A percentile compares a stretch with the other conserved stretches of the same genome.
Evolutionary conservation across 2,329 filamentous ascomycete species (phyloP).

Genomic region (Paecilomyces fulvus): DNA sequence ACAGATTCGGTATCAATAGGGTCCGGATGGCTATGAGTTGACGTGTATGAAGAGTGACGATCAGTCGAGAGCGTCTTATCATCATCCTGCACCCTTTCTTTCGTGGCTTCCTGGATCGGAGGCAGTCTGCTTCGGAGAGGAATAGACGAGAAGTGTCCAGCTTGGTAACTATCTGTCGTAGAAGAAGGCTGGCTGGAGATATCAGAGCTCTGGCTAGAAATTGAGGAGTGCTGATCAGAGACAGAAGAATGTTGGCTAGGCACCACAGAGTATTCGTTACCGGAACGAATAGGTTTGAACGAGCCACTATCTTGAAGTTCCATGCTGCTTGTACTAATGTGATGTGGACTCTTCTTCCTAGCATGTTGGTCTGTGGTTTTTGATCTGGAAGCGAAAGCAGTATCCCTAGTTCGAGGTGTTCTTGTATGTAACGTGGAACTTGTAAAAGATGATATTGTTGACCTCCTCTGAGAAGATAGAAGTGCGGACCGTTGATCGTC

Average conservation of each 20-base stretch:
- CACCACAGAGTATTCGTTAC: not conserved
- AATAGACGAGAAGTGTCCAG: not conserved
- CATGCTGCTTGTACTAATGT: not conserved
- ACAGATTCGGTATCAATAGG: not conserved
- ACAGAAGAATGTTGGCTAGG: not conserved
- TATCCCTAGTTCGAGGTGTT: not conserved
- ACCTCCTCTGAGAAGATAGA: not conserved
- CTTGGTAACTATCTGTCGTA: not conserved
- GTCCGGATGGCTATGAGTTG: not conserved
- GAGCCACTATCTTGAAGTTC: not conserved
- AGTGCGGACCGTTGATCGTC: not conserved
- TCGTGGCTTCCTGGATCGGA: constrained; percentile 5
- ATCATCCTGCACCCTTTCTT: not conserved
- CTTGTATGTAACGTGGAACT: not conserved
- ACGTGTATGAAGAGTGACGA: not conserved
- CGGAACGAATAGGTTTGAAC: not conserved
- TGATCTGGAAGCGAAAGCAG: not conserved
- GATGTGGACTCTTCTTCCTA: not conserved
- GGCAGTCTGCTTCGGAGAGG: constrained; percentile 6
- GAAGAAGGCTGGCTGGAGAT: not conserved
- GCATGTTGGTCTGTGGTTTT: not conserved
- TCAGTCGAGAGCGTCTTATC: not conserved
- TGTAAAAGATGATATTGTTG: not conserved
- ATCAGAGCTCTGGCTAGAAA: not conserved
- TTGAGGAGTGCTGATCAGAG: not conserved